These are phyloP conservation scores for Medicago arabica DNA, from an alignment of 306 rosid species.

Conservation along the genomic window DNA sequence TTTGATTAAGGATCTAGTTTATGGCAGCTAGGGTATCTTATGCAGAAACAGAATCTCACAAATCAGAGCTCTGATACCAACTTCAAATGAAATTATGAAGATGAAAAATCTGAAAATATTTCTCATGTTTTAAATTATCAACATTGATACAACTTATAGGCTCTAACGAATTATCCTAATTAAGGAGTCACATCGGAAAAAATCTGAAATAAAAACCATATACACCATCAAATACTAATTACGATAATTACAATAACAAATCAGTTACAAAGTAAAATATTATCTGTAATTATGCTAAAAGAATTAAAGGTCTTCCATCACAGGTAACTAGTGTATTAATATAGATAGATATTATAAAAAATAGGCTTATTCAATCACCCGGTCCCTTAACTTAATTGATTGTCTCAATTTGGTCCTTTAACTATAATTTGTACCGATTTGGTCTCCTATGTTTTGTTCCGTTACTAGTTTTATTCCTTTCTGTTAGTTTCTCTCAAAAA, in stretches of 20 bases:
- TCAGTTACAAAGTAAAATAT: background rate
- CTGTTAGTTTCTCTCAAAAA: too few species aligned
- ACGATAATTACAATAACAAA: too few species aligned
- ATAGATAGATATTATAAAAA: background rate
- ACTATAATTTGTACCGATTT: too few species aligned
- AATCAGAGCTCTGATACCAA: background rate
- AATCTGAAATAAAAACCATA: background rate
- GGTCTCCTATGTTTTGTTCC: too few species aligned
- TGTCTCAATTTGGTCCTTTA: too few species aligned
- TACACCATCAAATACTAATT: background rate
- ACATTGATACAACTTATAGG: background rate
- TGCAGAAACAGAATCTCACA: background rate
- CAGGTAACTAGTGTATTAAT: constrained; percentile 51
- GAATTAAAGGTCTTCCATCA: constrained; percentile 62
- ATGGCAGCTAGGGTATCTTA: background rate
- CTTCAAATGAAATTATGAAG: background rate
- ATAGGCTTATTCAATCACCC: too few species aligned
- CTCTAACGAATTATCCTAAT: background rate
- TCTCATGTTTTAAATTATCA: background rate
- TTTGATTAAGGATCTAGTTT: background rate
- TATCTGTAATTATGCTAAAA: background rate
- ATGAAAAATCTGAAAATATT: background rate
- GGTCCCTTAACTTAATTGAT: too few species aligned
- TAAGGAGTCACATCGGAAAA: background rate
- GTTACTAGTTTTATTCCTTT: too few species aligned